Evolutionary conservation across 2,329 filamentous ascomycete genomes (phyloP), one percentile per base, ranked within the genome.

Genomic region (Neoascochyta sp.): DNA sequence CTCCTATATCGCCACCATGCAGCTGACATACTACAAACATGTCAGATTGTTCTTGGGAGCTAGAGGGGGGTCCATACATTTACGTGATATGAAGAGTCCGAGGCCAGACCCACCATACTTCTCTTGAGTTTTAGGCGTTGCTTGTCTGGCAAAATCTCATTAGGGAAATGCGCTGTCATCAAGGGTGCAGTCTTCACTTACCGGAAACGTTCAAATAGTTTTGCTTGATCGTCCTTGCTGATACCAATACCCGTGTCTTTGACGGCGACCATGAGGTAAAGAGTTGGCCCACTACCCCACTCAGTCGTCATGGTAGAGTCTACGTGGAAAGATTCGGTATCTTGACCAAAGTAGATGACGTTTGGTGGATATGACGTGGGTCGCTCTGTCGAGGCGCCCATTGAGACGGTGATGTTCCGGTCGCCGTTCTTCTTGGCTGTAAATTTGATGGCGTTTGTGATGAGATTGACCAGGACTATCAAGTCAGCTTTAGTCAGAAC

Each of bases 381-480:
- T 3, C 60, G 54, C 15, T 63, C 39, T 4, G 33, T 11, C 1
- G 56, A 56, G 11, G 65, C 66, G 4, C 66, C 65, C 24, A 70
- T 50, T 5, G 53, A 64, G 4, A 71, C 60, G 0, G 50, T 62
- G 20, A 71, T 66, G 9, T 59, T 57, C 1, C 62, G 52, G 3
- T 54, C 53, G 0, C 61, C 52, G 4, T 62, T 48, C 33, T 66
- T 64, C 31, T 53, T 60, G 3, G 55, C 40, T 0, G 67, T 71
- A 36, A 71, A 71, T 23, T 71, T 71, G 32, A 71, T 65, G 0
- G 65, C 63, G 28, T 70, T 70, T 3, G 68, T 70, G 9, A 71
- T 57, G 2, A 70, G 41, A 12, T 64, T 64, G 17, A 64, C 58
- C 24, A 70, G 33, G 3, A 71, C 64, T 57, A 7, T 18, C 7